These are phyloP conservation scores for Shiraia sp. DNA, from an alignment of 2,329 filamentous ascomycete species.

Conservation along the genomic window DNA sequence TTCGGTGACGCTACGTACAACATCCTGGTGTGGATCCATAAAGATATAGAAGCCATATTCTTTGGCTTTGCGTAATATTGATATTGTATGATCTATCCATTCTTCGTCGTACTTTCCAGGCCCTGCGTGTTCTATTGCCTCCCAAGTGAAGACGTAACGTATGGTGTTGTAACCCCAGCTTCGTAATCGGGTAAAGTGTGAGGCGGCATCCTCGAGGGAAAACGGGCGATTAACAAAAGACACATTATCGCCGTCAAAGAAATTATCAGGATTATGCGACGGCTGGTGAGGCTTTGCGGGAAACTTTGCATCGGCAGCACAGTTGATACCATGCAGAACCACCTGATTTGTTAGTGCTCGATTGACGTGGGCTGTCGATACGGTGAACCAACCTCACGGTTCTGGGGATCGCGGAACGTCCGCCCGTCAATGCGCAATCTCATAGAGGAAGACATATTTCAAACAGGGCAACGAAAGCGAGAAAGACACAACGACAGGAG, in stretches of 20 bases:
- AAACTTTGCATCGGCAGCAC: constrained; percentile 87
- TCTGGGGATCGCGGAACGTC: constrained; percentile 78
- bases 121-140: constrained; percentile 92
- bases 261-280: constrained; percentile 75
- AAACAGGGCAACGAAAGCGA: constrained; percentile 3
- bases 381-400: constrained; percentile 90
- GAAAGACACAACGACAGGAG: constrained; percentile 6
- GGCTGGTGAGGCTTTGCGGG: constrained; percentile 80
- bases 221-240: constrained; percentile 90
- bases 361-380: too few species aligned
- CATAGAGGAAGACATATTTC: constrained; percentile 70
- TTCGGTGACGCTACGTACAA: constrained; percentile 60
- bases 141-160: constrained; percentile 97
- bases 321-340: constrained; percentile 89
- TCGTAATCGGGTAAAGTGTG: constrained; percentile 83
- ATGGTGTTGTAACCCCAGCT: constrained; percentile 96
- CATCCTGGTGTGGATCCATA: constrained; percentile 99
- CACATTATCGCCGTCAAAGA: constrained; percentile 91
- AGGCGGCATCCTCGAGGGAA: constrained; percentile 75
- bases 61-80: constrained; percentile 80
- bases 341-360: too few species aligned
- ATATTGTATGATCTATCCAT: constrained; percentile 89
- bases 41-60: constrained; percentile 94
- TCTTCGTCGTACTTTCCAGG: constrained; percentile 92
- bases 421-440: constrained; percentile 83